Base-by-base conservation (phyloP, 148 eudicot species). In the Polygonum maritimum region DNA sequence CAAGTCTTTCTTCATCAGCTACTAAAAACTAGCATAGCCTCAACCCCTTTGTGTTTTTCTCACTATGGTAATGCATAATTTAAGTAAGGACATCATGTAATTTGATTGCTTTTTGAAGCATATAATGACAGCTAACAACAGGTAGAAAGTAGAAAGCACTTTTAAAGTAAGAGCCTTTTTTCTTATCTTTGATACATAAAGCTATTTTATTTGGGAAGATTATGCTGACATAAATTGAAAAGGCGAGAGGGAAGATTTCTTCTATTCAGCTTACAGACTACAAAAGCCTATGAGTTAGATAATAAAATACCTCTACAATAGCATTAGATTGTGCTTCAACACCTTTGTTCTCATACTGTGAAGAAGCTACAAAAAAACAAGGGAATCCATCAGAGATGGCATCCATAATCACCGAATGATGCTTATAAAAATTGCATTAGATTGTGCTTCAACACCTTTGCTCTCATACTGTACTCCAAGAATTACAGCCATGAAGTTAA, bases 291-390 rank as follows among this genome's bases (percentile, higher is more conserved):
- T 36, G 71, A 67, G n/a, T 67, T 33, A 11, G 40, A 36, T 15
- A 35, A 36, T 36, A 21, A 38, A 45, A 67, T 67, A 67, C 71
- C 71, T 67, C 71, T 16, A 67, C 71, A 67, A 14, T 36, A 38
- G 45, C 44, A 35, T 67, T 60, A 7, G 26, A 36, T 16, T 67
- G 71, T 36, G 15, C 71, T 67, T 35, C 45, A 12, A 41, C 71
- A 35, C 71, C 44, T 36, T 67, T 35, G 71, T 67, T 35, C 71
- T 36, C 71, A 36, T 36, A 65, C 71, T 36, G 41, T 65, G 71
- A 65, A 36, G 38, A 33, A 36, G 9, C 44, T 67, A 16, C 10
- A 67, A 60, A 60, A 31, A 10, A 26, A 67, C 36, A 67, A 15
- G 10, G 38, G 11, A 4, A 67, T 18, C 18, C 31, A 63, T 13